These are phyloP conservation scores for Cyamopsis tetragonoloba DNA, from an alignment of 306 rosid species.

Conservation along the genomic window DNA sequence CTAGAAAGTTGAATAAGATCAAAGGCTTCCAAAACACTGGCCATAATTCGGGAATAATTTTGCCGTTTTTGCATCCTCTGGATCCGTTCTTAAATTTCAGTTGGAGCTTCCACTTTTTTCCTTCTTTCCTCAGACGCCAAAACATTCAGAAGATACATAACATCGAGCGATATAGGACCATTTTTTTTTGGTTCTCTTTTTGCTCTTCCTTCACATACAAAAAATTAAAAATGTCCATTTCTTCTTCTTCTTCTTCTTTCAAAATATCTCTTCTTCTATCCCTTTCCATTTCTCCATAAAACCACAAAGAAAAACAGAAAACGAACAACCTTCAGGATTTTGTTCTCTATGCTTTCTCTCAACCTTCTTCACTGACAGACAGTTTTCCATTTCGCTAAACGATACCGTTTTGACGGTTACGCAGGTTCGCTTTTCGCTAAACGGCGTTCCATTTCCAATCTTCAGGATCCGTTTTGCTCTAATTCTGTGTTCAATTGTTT, in stretches of 20 bases:
- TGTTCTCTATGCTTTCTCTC: too few species aligned
- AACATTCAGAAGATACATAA: too few species aligned
- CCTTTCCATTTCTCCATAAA: conserved; percentile 29
- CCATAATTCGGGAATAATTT: conserved; percentile 19
- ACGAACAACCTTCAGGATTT: too few species aligned
- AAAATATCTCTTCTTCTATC: conserved; percentile 11
- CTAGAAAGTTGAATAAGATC: neutral
- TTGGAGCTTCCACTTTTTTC: neutral
- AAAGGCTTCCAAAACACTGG: neutral
- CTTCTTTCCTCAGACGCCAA: neutral
- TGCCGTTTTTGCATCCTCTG: neutral
- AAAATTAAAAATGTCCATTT: conserved; percentile 25
- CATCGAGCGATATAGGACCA: neutral
- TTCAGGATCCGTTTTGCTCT: conserved; percentile 14
- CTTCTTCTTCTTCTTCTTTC: conserved; percentile 27
- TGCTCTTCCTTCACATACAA: conserved; percentile 25
- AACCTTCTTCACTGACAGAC: neutral
- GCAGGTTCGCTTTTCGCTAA: conserved; percentile 26
- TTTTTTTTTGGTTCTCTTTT: neutral
- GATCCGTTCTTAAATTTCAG: conserved; percentile 13
- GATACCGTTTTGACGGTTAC: conserved; percentile 18
- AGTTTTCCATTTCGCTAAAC: conserved; percentile 11
- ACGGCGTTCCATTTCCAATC: conserved; percentile 8
- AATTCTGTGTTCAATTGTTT: conserved; percentile 15
- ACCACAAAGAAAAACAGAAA: too few species aligned